Evolutionary conservation across 495 filamentous ascomycete species (phyloP), one percentile per base, ranked within the genome.

Genomic region (Symbiotaphrina buchneri): DNA sequence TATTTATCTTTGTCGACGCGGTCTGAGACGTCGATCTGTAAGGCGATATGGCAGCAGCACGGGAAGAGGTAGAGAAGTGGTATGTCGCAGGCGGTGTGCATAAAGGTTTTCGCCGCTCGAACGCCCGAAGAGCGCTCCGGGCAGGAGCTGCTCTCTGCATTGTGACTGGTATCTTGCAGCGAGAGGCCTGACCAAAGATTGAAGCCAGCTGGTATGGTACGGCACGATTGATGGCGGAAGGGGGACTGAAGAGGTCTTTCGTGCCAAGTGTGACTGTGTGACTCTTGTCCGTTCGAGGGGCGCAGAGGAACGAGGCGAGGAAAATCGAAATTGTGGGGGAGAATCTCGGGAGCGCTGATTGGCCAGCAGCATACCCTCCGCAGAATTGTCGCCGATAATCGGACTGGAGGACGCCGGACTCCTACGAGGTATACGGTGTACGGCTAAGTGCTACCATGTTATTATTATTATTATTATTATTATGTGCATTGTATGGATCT

Each of bases 71-170:
- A 7, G 22, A 25, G 13, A 25, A 25, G 22, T 13, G 22, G 7
- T 13, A 13, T 25, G 22, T 8, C 13, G 22, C 7, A 13, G 22
- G 7, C 22, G 22, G 22, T 7, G n/a, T n/a, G n/a, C 22, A 25
- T 7, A 25, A 25, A 13, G 22, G 13, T 8, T 25, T 25, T 25
- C 33, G 21, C 5, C 33, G 31, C 11, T n/a, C n/a, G n/a, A 47
- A 15, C n/a, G 41, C 37, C 17, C 44, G 35, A 11, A 38, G 27
- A 18, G 38, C 35, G 4, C 1, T 30, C 17, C 44, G 39, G 0
- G 44, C 35, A 6, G 46, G 34, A 19, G 36, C 18, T 40, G 44
- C 36, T 38, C 46, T 35, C 25, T 47, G 37, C 46, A 49, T 49
- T 11, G n/a, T 45, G 37, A 24, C 21, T 21, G 33, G 28, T 21